phyloP scores from a whole-genome alignment of 1,139 yeast species.

The Yamadazyma triangularis region DNA sequence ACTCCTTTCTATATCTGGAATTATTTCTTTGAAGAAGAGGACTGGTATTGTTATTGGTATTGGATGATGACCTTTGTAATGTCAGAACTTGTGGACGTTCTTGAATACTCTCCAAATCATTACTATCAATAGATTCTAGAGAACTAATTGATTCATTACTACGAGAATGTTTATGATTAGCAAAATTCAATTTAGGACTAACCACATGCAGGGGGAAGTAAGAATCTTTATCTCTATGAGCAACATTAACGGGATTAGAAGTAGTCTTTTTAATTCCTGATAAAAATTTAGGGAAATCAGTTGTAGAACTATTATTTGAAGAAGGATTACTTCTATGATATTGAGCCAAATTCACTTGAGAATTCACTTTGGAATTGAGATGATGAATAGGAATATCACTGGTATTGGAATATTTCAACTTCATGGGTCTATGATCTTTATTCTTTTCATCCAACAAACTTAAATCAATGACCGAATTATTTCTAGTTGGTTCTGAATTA shows the following conservation, averaged over 20 bases:
- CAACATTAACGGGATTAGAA: conserved; percentile 16
- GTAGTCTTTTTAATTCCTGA: conserved; percentile 16
- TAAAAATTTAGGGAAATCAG: conserved; percentile 25
- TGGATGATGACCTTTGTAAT: background rate
- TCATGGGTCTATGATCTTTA: conserved; percentile 39
- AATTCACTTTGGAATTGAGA: conserved; percentile 39
- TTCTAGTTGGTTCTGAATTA: conserved; percentile 38
- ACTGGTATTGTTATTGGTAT: conserved; percentile 12
- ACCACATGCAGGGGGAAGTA: conserved; percentile 21
- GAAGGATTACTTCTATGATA: conserved; percentile 21
- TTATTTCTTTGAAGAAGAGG: conserved; percentile 23
- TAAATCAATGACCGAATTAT: conserved; percentile 41
- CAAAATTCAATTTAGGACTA: conserved; percentile 10
- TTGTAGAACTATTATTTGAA: conserved; percentile 23
- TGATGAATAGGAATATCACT: conserved; percentile 38
- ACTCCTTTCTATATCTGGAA: conserved; percentile 21
- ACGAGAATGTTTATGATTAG: background rate
- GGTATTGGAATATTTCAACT: conserved; percentile 35
- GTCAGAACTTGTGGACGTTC: conserved; percentile 15
- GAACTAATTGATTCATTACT: conserved; percentile 2
- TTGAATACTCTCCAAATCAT: conserved; percentile 24
- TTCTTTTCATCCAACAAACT: conserved; percentile 32
- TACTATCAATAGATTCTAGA: conserved; percentile 10
- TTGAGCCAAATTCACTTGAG: conserved; percentile 31
- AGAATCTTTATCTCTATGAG: conserved; percentile 16